Base-by-base conservation (phyloP, 2,329 filamentous ascomycete species). In the Alternaria burnsii region DNA sequence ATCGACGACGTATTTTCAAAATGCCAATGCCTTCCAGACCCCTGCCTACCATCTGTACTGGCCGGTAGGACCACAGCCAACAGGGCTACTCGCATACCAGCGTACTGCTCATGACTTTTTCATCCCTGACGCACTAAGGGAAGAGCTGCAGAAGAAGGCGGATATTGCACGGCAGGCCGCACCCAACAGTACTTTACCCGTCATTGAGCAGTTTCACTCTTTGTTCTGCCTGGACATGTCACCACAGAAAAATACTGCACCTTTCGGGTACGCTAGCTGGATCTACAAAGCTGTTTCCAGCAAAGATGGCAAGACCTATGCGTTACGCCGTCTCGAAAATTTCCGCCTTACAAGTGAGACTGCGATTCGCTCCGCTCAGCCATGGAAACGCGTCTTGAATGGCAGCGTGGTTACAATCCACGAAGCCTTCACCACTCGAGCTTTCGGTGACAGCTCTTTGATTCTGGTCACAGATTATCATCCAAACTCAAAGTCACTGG, bases 401-500 rank as follows among this genome's bases (percentile, higher is more conserved):
- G 91, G 89, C 58, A 92, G 88, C 66, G 87, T 98, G 20, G 94
- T 98, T 30, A 91, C 90, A 0, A 87, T 97, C 9, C 89, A 97
- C 71, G 93, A 97, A 78, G 93, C 92, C 0, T 99, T 99, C 73
- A 99, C 95, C 0, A 96, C 93, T 12, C 86, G 93, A 62, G 92
- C 91, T 26, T 99, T 99, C 78, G 92, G 93, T 56, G 95, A 98
- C 77, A 97, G 92, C 79, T 98, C 95, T 3, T 85, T 99, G 55
- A 91, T 99, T 50, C 91, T 99, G 72, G 93, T 97, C 24, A 95
- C 93, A 63, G 93, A 97, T 76, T 99, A 97, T 74, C 92, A 95
- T 72, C 94, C 95, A 1, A 84, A 95, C 20, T 92, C 94, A 3
- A 96, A 95, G 78, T 97, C 94, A 0, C 85, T 99, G 24, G 88